A percentile compares a stretch with the other conserved stretches of the same genome.
These are phyloP conservation scores for Sporothrix luriei DNA, from an alignment of 2,329 filamentous ascomycete genomes.

Conservation along the genomic window DNA sequence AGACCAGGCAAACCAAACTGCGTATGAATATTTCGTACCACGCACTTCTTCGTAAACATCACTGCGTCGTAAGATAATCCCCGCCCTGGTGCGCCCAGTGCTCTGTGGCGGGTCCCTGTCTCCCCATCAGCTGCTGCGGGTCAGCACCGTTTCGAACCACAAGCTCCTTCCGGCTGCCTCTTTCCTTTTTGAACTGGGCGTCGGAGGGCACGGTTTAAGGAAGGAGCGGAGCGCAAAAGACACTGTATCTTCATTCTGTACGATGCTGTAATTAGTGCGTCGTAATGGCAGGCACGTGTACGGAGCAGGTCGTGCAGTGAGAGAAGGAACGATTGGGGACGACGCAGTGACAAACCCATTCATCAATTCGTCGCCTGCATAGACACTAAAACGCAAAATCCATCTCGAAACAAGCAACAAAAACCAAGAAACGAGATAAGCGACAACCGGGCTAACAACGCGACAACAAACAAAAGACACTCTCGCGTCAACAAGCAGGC, in stretches of 20 bases:
- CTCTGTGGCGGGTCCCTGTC: constrained; percentile 17
- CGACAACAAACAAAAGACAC: not conserved
- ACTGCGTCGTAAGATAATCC: too few species aligned
- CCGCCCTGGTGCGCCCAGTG: not conserved
- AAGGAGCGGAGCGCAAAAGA: not conserved
- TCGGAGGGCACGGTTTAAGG: not conserved
- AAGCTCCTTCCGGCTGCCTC: constrained; percentile 23
- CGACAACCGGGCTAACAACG: not conserved
- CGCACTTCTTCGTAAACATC: constrained; percentile 18
- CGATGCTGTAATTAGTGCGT: too few species aligned
- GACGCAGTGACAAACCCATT: not conserved
- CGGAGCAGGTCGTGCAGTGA: not conserved
- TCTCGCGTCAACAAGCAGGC: not conserved
- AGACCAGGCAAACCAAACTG: not conserved
- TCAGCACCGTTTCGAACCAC: constrained; percentile 15
- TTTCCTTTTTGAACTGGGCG: not conserved
- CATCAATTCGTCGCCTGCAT: constrained; percentile 6
- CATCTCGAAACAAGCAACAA: constrained; percentile 20
- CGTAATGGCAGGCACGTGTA: not conserved
- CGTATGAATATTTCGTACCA: not conserved
- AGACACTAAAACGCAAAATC: constrained; percentile 17
- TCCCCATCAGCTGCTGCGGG: constrained; percentile 17
- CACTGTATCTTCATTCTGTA: not conserved
- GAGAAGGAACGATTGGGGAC: not conserved
- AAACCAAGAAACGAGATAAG: not conserved